Evolutionary conservation across 2,329 filamentous ascomycete genomes (phyloP).

Genomic region (Aspergillus piperis): DNA sequence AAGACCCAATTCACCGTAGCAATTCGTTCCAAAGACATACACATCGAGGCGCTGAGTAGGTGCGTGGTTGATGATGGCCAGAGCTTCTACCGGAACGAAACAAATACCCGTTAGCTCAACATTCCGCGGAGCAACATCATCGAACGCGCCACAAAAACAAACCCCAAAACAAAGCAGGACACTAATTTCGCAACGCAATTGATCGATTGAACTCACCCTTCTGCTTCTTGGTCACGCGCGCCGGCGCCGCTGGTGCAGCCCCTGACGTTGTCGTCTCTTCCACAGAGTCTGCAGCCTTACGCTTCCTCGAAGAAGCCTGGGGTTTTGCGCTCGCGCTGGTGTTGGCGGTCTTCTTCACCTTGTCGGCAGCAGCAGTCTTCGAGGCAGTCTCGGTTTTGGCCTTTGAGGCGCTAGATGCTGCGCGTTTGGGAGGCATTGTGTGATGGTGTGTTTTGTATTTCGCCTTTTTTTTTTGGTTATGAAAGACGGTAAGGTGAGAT

Average conservation of each 20-base stretch:
- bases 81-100: background rate
- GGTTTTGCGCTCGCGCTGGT: background rate
- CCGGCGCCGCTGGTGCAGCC: background rate
- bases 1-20: conserved; percentile 75
- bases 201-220: conserved; percentile 2
- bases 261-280: conserved; percentile 4
- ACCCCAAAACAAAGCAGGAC: background rate
- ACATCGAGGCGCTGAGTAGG: conserved; percentile 67
- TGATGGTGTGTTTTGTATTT: background rate
- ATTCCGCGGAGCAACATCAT: background rate
- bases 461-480: background rate
- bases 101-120: background rate
- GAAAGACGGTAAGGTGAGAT: background rate
- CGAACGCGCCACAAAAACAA: background rate
- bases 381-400: background rate
- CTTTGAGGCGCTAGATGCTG: background rate
- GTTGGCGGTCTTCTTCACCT: background rate
- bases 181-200: background rate
- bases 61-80: conserved; percentile 26
- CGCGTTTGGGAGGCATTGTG: conserved; percentile 8
- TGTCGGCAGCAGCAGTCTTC: background rate
- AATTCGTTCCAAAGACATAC: conserved; percentile 77
- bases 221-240: conserved; percentile 11
- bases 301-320: conserved; percentile 6
- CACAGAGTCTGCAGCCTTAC: conserved; percentile 7